These are phyloP conservation scores for Blumeria graminis DNA, from an alignment of 2,329 filamentous ascomycete genomes.

Conservation along the genomic window DNA sequence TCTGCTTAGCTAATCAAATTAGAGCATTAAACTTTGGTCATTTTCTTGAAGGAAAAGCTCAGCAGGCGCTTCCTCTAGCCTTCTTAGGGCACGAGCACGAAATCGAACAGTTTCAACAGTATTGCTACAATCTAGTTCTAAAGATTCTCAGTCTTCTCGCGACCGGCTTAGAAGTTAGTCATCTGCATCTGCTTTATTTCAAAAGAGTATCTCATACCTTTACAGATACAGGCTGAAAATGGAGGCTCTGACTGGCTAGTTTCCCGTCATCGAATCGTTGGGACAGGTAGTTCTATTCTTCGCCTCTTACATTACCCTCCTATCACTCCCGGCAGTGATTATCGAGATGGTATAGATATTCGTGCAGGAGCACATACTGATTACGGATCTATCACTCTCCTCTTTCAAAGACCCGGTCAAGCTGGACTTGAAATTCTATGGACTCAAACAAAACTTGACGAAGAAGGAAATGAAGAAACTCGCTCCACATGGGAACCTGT, in stretches of 20 bases:
- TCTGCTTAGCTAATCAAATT: conserved; percentile 3
- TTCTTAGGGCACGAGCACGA: conserved; percentile 34
- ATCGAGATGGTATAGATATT: conserved; percentile 34
- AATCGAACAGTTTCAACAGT: conserved; percentile 39
- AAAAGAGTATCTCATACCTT: not conserved
- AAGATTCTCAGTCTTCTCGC: conserved; percentile 56
- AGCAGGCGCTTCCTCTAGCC: conserved; percentile 50
- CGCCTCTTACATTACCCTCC: conserved; percentile 50
- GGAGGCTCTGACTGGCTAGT: conserved; percentile 20
- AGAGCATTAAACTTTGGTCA: conserved; percentile 85
- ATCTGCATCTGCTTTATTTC: not conserved
- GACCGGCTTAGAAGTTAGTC: conserved; percentile 39
- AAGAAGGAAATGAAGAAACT: conserved; percentile 16
- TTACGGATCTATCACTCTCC: conserved; percentile 41
- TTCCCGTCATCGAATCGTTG: conserved; percentile 29
- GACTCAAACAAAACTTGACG: conserved; percentile 17
- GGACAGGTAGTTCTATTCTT: conserved; percentile 23
- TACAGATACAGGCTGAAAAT: conserved; percentile 8
- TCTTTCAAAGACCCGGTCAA: conserved; percentile 71
- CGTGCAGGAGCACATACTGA: conserved; percentile 83
- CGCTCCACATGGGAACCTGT: conserved; percentile 32
- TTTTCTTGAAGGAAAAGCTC: conserved; percentile 39
- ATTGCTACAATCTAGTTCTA: conserved; percentile 50
- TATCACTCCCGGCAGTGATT: conserved; percentile 19
- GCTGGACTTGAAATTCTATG: conserved; percentile 67